phyloP scores from a whole-genome alignment of 2,329 filamentous ascomycete genomes.

The Eutypella sp. region DNA sequence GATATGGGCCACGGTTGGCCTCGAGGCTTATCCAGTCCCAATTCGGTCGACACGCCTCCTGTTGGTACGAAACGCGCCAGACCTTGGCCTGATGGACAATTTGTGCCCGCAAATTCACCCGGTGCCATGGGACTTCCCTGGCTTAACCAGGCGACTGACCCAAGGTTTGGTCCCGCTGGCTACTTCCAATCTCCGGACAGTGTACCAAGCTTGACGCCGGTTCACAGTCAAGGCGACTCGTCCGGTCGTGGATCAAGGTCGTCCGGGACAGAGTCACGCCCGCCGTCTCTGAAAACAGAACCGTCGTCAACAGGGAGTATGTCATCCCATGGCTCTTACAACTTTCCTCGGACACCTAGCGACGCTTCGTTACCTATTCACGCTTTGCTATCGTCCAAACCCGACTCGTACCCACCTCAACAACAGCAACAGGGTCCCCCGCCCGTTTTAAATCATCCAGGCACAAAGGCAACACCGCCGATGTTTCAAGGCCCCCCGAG shows the following conservation, averaged over 20 bases:
- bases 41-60: constrained; percentile 21
- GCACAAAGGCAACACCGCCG: constrained; percentile 15
- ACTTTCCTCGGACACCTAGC: constrained; percentile 39
- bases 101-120: constrained; percentile 10
- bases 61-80: constrained; percentile 12
- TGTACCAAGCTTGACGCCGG: constrained; percentile 14
- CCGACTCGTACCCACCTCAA: constrained; percentile 13
- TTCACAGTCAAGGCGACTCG: constrained; percentile 9
- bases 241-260: constrained; percentile 15
- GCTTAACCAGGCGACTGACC: constrained; percentile 12
- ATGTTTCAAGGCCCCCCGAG: constrained; percentile 12
- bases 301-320: constrained; percentile 40
- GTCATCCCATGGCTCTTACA: constrained; percentile 35
- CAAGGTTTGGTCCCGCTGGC: constrained; percentile 12
- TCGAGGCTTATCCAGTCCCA: constrained; percentile 24
- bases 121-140: constrained; percentile 11
- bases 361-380: constrained; percentile 52
- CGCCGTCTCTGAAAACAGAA: constrained; percentile 41
- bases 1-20: constrained; percentile 11
- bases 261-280: constrained; percentile 25
- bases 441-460: constrained; percentile 4
- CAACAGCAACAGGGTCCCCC: constrained; percentile 5
- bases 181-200: constrained; percentile 22
- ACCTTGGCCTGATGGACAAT: constrained; percentile 17
- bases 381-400: constrained; percentile 42